phyloP scores from a whole-genome alignment of 139 green algal species.

The Picochlorum sp. region DNA sequence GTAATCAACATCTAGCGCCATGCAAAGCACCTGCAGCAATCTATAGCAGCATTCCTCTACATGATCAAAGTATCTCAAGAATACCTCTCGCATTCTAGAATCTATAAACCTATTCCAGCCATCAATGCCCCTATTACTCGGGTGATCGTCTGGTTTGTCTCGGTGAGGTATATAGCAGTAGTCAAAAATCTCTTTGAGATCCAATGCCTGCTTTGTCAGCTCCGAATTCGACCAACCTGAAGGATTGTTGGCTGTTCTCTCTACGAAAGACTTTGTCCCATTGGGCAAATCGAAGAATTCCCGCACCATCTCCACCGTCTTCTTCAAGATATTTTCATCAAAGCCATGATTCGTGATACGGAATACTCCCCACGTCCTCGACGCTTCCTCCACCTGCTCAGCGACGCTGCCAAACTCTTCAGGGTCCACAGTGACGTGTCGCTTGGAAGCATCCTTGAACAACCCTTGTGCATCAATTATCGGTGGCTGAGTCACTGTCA shows the following conservation, averaged over 20 bases:
- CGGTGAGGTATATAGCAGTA: constrained; percentile 15
- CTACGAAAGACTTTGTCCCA: background rate
- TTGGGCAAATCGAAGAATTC: constrained; percentile 4
- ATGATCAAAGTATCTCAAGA: background rate
- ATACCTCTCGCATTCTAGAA: background rate
- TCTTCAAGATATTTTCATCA: constrained; percentile 6
- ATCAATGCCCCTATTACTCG: constrained; percentile 2
- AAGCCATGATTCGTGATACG: constrained; percentile 37
- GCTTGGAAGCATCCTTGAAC: too few species aligned
- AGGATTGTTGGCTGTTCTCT: constrained; percentile 11
- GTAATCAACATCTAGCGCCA: background rate
- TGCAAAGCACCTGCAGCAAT: background rate
- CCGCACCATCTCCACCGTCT: background rate
- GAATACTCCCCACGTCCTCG: constrained; percentile 23
- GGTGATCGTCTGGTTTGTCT: constrained; percentile 7
- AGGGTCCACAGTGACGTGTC: too few species aligned
- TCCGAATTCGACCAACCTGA: constrained; percentile 32
- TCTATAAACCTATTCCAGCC: constrained; percentile 13
- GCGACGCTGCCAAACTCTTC: background rate
- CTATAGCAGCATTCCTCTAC: background rate
- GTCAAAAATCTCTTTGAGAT: constrained; percentile 38
- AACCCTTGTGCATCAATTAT: too few species aligned
- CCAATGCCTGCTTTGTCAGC: constrained; percentile 42
- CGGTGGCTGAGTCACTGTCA: too few species aligned
- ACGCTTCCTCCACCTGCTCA: constrained; percentile 8